These are phyloP conservation scores for Trypanosoma theileri DNA, from an alignment of 208 protist genomes.

Conservation along the genomic window DNA sequence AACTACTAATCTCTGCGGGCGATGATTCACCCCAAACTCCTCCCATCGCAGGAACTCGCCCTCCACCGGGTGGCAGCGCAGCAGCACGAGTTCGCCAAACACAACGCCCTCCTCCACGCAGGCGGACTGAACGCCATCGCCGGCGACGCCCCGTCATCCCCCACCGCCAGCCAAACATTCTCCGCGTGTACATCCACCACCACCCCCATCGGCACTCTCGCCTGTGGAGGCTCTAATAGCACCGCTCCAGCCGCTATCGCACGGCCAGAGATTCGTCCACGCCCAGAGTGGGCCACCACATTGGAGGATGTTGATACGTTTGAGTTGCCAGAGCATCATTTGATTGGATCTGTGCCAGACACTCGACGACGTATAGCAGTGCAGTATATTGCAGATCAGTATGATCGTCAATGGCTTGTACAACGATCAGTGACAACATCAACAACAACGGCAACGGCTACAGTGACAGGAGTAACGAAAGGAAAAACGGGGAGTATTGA, in stretches of 20 bases:
- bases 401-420: slow-evolving; percentile 64
- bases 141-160: neutral
- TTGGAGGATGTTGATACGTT: slow-evolving; percentile 43
- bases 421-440: slow-evolving; percentile 33
- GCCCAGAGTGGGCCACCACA: slow-evolving; percentile 47
- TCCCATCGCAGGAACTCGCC: slow-evolving; percentile 62
- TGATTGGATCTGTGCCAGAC: slow-evolving; percentile 29
- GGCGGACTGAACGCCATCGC: neutral
- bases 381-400: slow-evolving; percentile 60
- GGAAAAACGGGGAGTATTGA: slow-evolving; percentile 50
- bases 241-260: slow-evolving; percentile 59
- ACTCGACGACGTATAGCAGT: slow-evolving; percentile 18
- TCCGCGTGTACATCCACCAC: neutral
- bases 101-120: neutral
- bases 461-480: slow-evolving; percentile 22
- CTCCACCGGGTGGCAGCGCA: slow-evolving; percentile 58
- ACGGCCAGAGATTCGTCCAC: slow-evolving; percentile 42
- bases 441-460: slow-evolving; percentile 18
- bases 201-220: neutral
- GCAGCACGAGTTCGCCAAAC: slow-evolving; percentile 36
- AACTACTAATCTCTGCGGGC: too few relatives aligned
- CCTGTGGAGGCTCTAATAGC: slow-evolving; percentile 23
- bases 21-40: slow-evolving; percentile 48
- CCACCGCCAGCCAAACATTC: neutral
- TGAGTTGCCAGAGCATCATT: slow-evolving; percentile 24